A percentile compares a stretch with the other conserved stretches of the same genome.
Evolutionary conservation across 257 asterid species (phyloP).

Genomic region (Echium plantagineum): DNA sequence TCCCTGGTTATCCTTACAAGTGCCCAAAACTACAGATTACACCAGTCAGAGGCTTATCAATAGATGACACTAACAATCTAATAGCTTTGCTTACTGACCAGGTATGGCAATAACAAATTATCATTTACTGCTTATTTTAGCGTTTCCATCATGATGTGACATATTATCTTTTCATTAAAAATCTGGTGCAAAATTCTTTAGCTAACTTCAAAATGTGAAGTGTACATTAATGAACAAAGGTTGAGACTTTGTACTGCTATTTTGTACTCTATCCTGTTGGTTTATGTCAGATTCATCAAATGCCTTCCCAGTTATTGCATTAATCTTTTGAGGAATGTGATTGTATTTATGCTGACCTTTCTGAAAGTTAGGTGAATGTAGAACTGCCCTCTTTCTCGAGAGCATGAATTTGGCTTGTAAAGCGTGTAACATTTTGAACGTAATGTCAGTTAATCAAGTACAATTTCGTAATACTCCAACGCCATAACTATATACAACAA

Average conservation of each 20-base stretch:
- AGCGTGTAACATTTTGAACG: no score
- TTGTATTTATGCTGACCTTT: background rate
- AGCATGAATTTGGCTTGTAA: no score
- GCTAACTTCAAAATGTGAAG: background rate
- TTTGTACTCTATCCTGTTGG: background rate
- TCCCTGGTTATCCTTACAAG: conserved; percentile 88
- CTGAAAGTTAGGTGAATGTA: no score
- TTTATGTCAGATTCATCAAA: background rate
- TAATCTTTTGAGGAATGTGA: background rate
- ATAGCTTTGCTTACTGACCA: conserved; percentile 78
- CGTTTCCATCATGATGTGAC: conserved; percentile 8
- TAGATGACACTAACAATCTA: conserved; percentile 60
- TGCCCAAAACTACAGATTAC: conserved; percentile 75
- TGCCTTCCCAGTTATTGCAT: background rate
- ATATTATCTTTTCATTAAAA: background rate
- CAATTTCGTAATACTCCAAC: no score
- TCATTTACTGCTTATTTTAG: background rate
- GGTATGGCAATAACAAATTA: conserved; percentile 26
- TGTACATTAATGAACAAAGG: background rate
- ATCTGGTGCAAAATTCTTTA: background rate
- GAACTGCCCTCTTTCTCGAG: no score
- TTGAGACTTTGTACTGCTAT: no score
- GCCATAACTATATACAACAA: no score
- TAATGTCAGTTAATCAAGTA: no score
- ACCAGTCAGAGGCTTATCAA: conserved; percentile 78